Percentiles rank a stretch among this genome's conserved stretches.
Evolutionary conservation across 1,284 basidiomycete genomes (phyloP).

Genomic region (Neotropicomus parvogracilis): DNA sequence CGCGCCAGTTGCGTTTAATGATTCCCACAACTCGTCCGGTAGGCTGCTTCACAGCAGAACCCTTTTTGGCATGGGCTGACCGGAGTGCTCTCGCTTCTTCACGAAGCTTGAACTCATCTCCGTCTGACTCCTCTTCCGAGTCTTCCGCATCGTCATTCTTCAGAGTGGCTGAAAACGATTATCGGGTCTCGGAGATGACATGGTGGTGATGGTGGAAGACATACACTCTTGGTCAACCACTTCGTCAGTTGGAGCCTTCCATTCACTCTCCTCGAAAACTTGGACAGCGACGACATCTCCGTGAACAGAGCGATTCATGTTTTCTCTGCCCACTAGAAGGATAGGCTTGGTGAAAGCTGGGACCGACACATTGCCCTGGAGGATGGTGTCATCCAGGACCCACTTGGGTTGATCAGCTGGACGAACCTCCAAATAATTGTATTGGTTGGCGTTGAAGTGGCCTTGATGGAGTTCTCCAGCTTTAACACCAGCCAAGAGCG

Average conservation of each 20-base stretch:
- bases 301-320: slow-evolving; percentile 94
- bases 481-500: slow-evolving; percentile 81
- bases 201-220: slow-evolving; percentile 19
- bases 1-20: slow-evolving; percentile 93
- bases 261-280: slow-evolving; percentile 83
- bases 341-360: slow-evolving; percentile 75
- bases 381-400: not conserved
- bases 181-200: not conserved
- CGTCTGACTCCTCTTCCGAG: slow-evolving; percentile 55
- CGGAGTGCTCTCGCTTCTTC: slow-evolving; percentile 49
- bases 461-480: slow-evolving; percentile 85
- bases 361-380: slow-evolving; percentile 77
- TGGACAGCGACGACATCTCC: slow-evolving; percentile 94
- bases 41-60: slow-evolving; percentile 63
- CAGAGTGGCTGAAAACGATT: slow-evolving; percentile 57
- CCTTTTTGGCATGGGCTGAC: slow-evolving; percentile 33
- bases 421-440: slow-evolving; percentile 89
- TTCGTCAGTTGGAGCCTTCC: slow-evolving; percentile 91
- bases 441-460: slow-evolving; percentile 92
- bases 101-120: slow-evolving; percentile 39
- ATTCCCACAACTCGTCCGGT: slow-evolving; percentile 92
- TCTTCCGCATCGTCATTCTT: slow-evolving; percentile 90
- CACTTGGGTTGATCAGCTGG: not conserved
- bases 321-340: slow-evolving; percentile 83
- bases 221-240: slow-evolving; percentile 89